Percentiles rank a stretch among this genome's conserved stretches.
These are phyloP conservation scores for Cucurbita argyrosperma DNA, from an alignment of 306 rosid species.

Conservation along the genomic window DNA sequence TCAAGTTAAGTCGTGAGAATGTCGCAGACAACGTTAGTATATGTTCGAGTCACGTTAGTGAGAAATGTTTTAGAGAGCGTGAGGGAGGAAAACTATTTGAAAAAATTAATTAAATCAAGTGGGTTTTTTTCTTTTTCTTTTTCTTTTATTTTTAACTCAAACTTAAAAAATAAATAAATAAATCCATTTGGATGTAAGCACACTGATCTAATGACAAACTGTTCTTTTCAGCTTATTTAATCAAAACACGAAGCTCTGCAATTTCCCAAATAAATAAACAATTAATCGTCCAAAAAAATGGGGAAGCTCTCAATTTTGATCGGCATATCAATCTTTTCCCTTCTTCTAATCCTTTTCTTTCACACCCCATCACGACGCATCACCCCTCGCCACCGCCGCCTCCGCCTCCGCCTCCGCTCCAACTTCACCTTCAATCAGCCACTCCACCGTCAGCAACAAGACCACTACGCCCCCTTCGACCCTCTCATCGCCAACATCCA, in stretches of 20 bases:
- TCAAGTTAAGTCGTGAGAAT: too few species aligned
- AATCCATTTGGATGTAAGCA: too few species aligned
- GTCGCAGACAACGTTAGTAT: too few species aligned
- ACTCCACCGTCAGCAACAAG: constrained; percentile 20
- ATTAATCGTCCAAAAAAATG: constrained; percentile 16
- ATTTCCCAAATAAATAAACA: not conserved
- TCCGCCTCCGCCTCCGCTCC: constrained; percentile 70
- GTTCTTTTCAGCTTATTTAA: not conserved
- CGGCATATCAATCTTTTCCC: constrained; percentile 27
- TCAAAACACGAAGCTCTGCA: not conserved
- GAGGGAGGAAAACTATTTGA: too few species aligned
- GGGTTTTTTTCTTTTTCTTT: too few species aligned
- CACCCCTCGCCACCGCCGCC: constrained; percentile 57
- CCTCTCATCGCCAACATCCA: constrained; percentile 74
- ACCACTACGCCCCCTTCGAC: constrained; percentile 49
- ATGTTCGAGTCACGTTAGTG: too few species aligned
- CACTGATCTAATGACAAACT: not conserved
- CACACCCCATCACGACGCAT: constrained; percentile 25
- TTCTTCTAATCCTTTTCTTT: constrained; percentile 44
- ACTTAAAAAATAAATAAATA: too few species aligned
- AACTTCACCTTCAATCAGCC: constrained; percentile 39
- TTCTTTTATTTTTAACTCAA: too few species aligned
- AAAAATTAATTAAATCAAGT: too few species aligned
- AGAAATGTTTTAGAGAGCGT: too few species aligned
- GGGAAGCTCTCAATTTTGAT: constrained; percentile 35